A percentile compares a stretch with the other conserved stretches of the same genome.
Conservation (phyloP, 2,329 filamentous ascomycete genomes). For the Metarhizium anisopliae region DNA sequence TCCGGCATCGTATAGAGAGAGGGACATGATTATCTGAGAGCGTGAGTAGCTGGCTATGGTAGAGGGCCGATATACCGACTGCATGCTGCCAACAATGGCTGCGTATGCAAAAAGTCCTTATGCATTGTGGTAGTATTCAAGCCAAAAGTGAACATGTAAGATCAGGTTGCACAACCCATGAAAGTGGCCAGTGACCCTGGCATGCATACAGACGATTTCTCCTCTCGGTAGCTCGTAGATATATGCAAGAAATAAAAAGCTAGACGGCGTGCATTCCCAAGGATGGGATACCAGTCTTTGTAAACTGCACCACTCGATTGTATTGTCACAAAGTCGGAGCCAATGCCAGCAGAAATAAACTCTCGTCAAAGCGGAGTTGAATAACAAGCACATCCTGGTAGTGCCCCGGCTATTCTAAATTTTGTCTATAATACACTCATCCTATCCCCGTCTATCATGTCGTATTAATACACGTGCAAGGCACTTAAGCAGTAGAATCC, state of each 20-base stretch:
- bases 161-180: too few species aligned
- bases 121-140: too few species aligned
- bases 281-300: too few species aligned
- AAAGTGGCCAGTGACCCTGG: too few species aligned
- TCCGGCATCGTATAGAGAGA: constrained; percentile 31
- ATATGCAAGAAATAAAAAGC: too few species aligned
- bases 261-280: too few species aligned
- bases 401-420: constrained; percentile 20
- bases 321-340: not conserved
- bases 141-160: too few species aligned
- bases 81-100: not conserved
- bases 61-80: not conserved
- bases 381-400: constrained; percentile 21
- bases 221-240: too few species aligned
- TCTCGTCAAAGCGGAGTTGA: constrained; percentile 24
- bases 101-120: not conserved
- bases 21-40: constrained; percentile 20
- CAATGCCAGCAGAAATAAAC: not conserved
- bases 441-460: constrained; percentile 25
- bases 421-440: constrained; percentile 30
- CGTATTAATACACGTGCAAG: constrained; percentile 23
- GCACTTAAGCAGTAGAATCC: constrained; percentile 57
- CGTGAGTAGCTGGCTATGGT: not conserved
- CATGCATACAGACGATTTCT: too few species aligned
- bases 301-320: not conserved